Percentiles rank a stretch among this genome's conserved stretches.
These are phyloP conservation scores for Nitzschia putrida DNA, from an alignment of 108 stramenopile species.

Conservation along the genomic window DNA sequence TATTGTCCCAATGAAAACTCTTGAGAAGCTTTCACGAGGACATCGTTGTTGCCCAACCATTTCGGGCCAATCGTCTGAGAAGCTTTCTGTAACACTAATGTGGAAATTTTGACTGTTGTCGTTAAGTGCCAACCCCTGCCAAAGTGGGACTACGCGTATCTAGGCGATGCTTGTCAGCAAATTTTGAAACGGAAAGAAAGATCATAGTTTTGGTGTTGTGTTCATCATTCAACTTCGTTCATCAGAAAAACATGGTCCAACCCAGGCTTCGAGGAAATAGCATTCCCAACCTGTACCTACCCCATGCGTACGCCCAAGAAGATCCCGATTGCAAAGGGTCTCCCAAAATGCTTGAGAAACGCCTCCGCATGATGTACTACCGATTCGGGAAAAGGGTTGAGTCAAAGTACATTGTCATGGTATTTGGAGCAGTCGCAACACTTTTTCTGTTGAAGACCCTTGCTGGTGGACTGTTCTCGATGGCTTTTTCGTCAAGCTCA, in stretches of 20 bases:
- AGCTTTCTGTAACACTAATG: too few species aligned
- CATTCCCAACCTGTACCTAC: neutral
- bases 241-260: neutral
- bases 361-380: neutral
- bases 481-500: neutral
- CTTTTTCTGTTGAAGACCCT: neutral
- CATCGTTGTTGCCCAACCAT: too few species aligned
- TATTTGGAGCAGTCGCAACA: neutral
- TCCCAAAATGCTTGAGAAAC: slow-evolving; percentile 6
- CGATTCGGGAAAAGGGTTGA: neutral
- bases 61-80: too few species aligned
- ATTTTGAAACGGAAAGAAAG: too few species aligned
- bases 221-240: neutral
- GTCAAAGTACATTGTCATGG: too few species aligned
- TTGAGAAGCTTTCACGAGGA: too few species aligned
- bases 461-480: neutral
- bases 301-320: slow-evolving; percentile 6
- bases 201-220: too few species aligned
- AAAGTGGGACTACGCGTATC: too few species aligned
- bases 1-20: too few species aligned
- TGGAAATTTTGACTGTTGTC: too few species aligned
- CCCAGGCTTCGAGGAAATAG: slow-evolving; percentile 11
- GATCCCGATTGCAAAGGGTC: slow-evolving; percentile 8
- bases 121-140: too few species aligned
- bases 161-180: too few species aligned